These are phyloP conservation scores for Beauveria sp. DNA, from an alignment of 2,329 filamentous ascomycete species.

Conservation along the genomic window DNA sequence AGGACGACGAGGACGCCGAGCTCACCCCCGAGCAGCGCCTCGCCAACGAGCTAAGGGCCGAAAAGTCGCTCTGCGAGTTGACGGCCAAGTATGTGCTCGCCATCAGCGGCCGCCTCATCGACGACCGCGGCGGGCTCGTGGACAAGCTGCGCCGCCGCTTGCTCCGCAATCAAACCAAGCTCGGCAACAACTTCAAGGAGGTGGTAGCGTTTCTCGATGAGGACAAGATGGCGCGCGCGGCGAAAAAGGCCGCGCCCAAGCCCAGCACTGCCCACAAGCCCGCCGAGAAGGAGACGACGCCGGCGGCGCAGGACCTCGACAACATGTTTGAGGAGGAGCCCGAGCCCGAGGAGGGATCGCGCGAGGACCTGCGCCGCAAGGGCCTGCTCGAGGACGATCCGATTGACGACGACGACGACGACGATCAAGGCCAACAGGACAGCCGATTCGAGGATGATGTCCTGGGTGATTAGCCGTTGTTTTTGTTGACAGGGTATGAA, in stretches of 20 bases:
- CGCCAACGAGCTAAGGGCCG: conserved; percentile 64
- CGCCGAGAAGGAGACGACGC: conserved; percentile 26
- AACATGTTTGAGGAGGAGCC: conserved; percentile 39
- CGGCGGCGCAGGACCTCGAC: conserved; percentile 20
- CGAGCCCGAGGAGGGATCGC: conserved; percentile 51
- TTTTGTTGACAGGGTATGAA: not conserved
- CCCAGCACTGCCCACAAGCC: conserved; percentile 16
- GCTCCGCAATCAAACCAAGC: conserved; percentile 67
- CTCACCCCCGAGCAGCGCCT: conserved; percentile 51
- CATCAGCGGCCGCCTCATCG: conserved; percentile 67
- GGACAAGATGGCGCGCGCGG: conserved; percentile 43
- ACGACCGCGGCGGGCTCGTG: conserved; percentile 50
- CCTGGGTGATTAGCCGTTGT: conserved; percentile 33
- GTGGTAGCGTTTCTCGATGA: conserved; percentile 75
- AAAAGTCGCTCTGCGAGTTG: conserved; percentile 79
- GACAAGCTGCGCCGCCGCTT: conserved; percentile 64
- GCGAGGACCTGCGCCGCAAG: conserved; percentile 47
- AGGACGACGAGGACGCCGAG: conserved; percentile 48
- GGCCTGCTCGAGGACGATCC: conserved; percentile 47
- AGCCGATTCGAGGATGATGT: conserved; percentile 38
- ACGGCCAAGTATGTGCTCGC: conserved; percentile 78
- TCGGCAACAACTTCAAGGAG: conserved; percentile 82
- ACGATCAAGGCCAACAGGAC: conserved; percentile 20
- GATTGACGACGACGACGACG: conserved; percentile 28
- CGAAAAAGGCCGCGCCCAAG: conserved; percentile 29